Percentiles rank a stretch among this genome's conserved stretches.
Conservation (phyloP, 768 basidiomycete species). For the Hericium erinaceus region DNA sequence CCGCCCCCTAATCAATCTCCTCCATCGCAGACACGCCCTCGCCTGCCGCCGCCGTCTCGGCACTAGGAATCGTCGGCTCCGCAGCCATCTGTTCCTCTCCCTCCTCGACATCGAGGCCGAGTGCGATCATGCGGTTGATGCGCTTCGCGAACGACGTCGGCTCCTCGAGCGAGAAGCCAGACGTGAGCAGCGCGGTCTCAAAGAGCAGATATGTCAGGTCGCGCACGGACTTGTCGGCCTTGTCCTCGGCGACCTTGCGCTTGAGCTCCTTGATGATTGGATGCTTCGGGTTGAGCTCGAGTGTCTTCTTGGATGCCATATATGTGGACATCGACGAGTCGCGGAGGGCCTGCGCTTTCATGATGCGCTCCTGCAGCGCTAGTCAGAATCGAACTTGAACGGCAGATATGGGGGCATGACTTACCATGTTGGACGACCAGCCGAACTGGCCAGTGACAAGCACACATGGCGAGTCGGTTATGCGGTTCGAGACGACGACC, state of each 20-base stretch:
- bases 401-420: slow-evolving; percentile 14
- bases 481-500: slow-evolving; percentile 96
- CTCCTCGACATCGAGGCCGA: slow-evolving; percentile 68
- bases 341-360: slow-evolving; percentile 97
- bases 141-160: slow-evolving; percentile 92
- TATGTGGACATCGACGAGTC: slow-evolving; percentile 99
- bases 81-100: slow-evolving; percentile 46
- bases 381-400: neutral
- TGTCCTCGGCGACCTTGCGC: slow-evolving; percentile 92
- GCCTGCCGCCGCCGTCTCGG: slow-evolving; percentile 44
- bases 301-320: slow-evolving; percentile 98
- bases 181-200: slow-evolving; percentile 94
- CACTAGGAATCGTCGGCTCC: slow-evolving; percentile 34
- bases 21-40: slow-evolving; percentile 85
- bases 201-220: slow-evolving; percentile 94
- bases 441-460: slow-evolving; percentile 98
- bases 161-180: slow-evolving; percentile 92
- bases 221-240: slow-evolving; percentile 96
- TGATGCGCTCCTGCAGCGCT: slow-evolving; percentile 73
- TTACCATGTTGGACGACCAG: slow-evolving; percentile 98
- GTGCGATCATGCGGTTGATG: slow-evolving; percentile 94
- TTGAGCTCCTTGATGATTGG: slow-evolving; percentile 94
- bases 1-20: slow-evolving; percentile 74
- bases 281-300: slow-evolving; percentile 90
- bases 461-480: slow-evolving; percentile 92